Conservation (phyloP, 257 asterid genomes). For the Capsicum rhomboideum region DNA sequence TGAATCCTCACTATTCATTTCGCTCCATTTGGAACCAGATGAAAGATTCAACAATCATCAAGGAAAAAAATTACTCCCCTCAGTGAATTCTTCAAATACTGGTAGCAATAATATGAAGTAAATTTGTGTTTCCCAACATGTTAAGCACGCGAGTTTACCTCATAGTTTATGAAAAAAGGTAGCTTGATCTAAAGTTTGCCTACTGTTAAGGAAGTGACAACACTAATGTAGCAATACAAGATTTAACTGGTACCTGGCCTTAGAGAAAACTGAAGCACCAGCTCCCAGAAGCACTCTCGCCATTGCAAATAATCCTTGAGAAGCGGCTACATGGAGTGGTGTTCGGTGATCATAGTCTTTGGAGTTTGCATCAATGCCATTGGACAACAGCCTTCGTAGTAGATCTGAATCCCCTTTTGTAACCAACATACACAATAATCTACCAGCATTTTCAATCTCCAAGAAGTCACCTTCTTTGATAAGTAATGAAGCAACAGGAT, state of each 20-base stretch:
- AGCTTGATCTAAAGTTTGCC: neutral
- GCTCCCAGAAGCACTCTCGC: slow-evolving; percentile 71
- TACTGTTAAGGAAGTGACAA: neutral
- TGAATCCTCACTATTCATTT: neutral
- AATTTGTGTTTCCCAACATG: neutral
- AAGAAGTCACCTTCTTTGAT: slow-evolving; percentile 56
- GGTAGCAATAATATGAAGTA: neutral
- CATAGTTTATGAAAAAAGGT: neutral
- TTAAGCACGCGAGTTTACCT: neutral
- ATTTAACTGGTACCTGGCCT: slow-evolving; percentile 51
- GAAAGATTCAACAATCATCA: neutral
- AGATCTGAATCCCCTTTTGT: slow-evolving; percentile 73
- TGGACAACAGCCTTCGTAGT: slow-evolving; percentile 47
- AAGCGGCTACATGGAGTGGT: slow-evolving; percentile 81
- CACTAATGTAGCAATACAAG: neutral
- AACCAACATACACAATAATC: slow-evolving; percentile 59
- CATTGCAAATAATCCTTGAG: slow-evolving; percentile 69
- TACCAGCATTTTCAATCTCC: slow-evolving; percentile 53
- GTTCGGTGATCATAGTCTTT: slow-evolving; percentile 69
- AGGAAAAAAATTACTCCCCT: neutral
- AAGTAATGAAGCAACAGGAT: slow-evolving; percentile 55
- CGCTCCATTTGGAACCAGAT: neutral
- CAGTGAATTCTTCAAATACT: neutral
- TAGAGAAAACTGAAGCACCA: slow-evolving; percentile 67
- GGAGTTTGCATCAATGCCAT: slow-evolving; percentile 66